Evolutionary conservation across 805 yeast genomes (phyloP).

Genomic region (Yamadazyma olivae): DNA sequence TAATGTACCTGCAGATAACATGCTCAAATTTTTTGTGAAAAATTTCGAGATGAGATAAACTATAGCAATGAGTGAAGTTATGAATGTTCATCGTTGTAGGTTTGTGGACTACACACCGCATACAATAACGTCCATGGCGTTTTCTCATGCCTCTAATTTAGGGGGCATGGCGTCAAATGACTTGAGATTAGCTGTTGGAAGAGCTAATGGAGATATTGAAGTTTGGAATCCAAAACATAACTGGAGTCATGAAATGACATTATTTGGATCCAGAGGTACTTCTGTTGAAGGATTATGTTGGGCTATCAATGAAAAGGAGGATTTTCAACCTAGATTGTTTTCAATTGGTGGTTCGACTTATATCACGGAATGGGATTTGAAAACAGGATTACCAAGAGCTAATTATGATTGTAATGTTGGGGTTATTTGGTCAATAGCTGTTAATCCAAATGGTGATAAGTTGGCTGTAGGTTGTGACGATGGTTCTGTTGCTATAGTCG

Average conservation of each 20-base stretch:
- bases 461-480: constrained; percentile 94
- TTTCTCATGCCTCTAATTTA: constrained; percentile 56
- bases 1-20: too few relatives aligned
- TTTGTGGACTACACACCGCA: constrained; percentile 88
- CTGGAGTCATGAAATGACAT: constrained; percentile 73
- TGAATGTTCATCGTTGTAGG: constrained; percentile 87
- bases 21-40: constrained; percentile 7
- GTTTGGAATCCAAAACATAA: constrained; percentile 85
- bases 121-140: constrained; percentile 76
- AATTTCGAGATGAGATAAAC: constrained; percentile 14
- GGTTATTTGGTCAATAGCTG: constrained; percentile 84
- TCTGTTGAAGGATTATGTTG: constrained; percentile 89
- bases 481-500: constrained; percentile 81
- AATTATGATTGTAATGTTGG: constrained; percentile 92
- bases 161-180: constrained; percentile 42
- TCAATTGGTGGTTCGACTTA: constrained; percentile 92
- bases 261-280: constrained; percentile 78
- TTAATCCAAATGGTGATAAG: constrained; percentile 55
- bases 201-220: constrained; percentile 93
- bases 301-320: constrained; percentile 49
- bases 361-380: constrained; percentile 88
- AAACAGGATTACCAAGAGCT: constrained; percentile 64
- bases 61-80: constrained; percentile 16
- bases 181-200: constrained; percentile 82
- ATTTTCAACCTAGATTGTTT: constrained; percentile 72